Percentiles rank a stretch among this genome's conserved stretches.
Conservation (phyloP, 495 filamentous ascomycete species). For the Hypomontagnella submonticulosa region DNA sequence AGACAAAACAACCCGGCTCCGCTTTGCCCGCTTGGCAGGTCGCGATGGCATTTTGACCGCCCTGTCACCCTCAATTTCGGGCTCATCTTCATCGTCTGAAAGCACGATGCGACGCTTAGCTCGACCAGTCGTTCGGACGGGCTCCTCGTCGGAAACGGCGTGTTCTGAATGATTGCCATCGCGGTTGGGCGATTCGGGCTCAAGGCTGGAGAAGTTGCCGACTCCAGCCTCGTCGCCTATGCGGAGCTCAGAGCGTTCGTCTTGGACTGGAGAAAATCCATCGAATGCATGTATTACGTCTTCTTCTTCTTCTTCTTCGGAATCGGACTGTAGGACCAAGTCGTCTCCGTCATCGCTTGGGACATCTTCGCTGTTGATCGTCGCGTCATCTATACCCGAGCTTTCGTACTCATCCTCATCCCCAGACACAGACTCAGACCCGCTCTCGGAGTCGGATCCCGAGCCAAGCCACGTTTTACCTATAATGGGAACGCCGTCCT, state of each 20-base stretch:
- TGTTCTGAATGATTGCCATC: slow-evolving; percentile 16
- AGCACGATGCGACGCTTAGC: slow-evolving; percentile 43
- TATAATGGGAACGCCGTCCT: slow-evolving; percentile 15
- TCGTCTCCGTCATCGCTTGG: slow-evolving; percentile 37
- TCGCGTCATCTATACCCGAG: slow-evolving; percentile 43
- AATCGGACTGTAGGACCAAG: slow-evolving; percentile 29
- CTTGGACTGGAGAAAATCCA: slow-evolving; percentile 41
- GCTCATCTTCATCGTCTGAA: slow-evolving; percentile 42
- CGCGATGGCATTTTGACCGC: slow-evolving; percentile 8
- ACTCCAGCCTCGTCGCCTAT: neutral
- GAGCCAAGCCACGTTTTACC: neutral
- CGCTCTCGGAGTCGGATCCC: slow-evolving; percentile 4
- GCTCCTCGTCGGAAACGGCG: slow-evolving; percentile 26
- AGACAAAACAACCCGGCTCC: slow-evolving; percentile 26
- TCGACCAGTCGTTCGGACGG: slow-evolving; percentile 8
- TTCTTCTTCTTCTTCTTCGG: slow-evolving; percentile 42
- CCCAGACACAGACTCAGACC: slow-evolving; percentile 12
- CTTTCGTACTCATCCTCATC: slow-evolving; percentile 40
- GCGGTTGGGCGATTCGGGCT: slow-evolving; percentile 27
- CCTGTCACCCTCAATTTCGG: slow-evolving; percentile 1
- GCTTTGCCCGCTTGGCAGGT: slow-evolving; percentile 29
- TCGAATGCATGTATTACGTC: slow-evolving; percentile 29
- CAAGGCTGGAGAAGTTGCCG: slow-evolving; percentile 28
- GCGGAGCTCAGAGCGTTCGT: slow-evolving; percentile 13
- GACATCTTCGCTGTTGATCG: slow-evolving; percentile 24